Percentiles rank a stretch among this genome's conserved stretches.
Evolutionary conservation across 164 flowering plant species (phyloP).

Genomic region (Annona squamosa): DNA sequence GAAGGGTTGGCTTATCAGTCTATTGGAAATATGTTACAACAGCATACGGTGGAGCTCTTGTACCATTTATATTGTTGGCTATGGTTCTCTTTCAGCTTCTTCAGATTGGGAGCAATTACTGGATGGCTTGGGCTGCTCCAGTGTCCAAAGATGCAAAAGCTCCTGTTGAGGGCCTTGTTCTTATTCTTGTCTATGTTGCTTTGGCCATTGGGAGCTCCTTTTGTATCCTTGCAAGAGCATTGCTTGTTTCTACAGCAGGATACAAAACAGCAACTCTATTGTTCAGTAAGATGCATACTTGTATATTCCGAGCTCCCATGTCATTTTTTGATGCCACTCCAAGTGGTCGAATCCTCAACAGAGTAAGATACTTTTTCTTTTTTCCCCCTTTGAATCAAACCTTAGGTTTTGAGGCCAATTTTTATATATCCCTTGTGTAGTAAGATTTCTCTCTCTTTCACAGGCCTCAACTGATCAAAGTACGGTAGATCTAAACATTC

Average conservation of each 20-base stretch:
- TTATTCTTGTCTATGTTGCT: constrained; percentile 54
- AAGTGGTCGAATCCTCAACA: constrained; percentile 74
- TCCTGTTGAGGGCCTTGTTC: constrained; percentile 32
- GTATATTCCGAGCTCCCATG: constrained; percentile 92
- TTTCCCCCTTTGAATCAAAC: background rate
- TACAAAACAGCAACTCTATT: constrained; percentile 68
- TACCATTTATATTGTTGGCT: constrained; percentile 58
- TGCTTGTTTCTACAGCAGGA: constrained; percentile 50
- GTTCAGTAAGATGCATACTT: constrained; percentile 69
- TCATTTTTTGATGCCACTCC: constrained; percentile 97
- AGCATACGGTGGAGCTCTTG: constrained; percentile 71
- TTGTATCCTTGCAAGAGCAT: constrained; percentile 47
- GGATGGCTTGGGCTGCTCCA: constrained; percentile 97
- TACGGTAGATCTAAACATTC: constrained; percentile 56
- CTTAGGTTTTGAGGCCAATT: background rate
- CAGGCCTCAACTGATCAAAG: constrained; percentile 97
- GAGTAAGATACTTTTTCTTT: constrained; percentile 38
- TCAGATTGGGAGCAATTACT: constrained; percentile 87
- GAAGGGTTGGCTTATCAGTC: constrained; percentile 63
- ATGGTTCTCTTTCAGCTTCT: constrained; percentile 56
- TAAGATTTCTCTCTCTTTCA: constrained; percentile 1
- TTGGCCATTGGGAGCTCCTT: constrained; percentile 64
- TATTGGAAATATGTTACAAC: constrained; percentile 76
- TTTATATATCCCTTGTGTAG: background rate
- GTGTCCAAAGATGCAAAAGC: constrained; percentile 47